Evolutionary conservation across 495 filamentous ascomycete species (phyloP), one percentile per base, ranked within the genome.

Genomic region (Lasiosphaeriaceae sp.): DNA sequence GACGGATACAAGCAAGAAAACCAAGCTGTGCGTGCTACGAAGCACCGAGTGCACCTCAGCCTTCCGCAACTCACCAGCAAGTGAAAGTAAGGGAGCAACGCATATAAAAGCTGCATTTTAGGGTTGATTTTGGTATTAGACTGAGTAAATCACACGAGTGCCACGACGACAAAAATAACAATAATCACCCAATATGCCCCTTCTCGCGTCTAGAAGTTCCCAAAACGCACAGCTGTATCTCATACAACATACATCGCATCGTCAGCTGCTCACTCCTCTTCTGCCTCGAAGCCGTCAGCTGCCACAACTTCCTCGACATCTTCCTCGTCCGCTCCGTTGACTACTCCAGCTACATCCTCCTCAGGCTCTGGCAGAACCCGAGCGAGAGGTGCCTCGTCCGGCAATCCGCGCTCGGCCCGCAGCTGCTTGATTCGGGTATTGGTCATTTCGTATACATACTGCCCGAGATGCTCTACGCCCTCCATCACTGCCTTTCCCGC

Each of bases 381-480:
- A 17, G 39, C 14, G 12, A 43, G 12, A 12, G 65, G 50, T 12
- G 57, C 64, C 9, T 47, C 54, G 39, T 59, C 73, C 0, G 59
- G 55, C 39, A 78, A 56, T 11, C 72, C 72, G 46, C 73, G 63
- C 58, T 79, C 74, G 31, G 66, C 74, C 39, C 72, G 67, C 48
- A 82, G 52, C 65, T 80, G 74, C 66, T 76, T 69, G 7, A 96
- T 73, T 70, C 89, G 94, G 20, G 92, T 89, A 62, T 86, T 79
- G 12, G 92, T 93, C 90, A 98, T 97, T 74, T 98, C 90, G 73
- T 85, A 96, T 21, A 98, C 94, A 74, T 96, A 97, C 74, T 96
- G 89, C 5, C 94, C 95, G 35, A 98, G 73, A 78, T 98, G 94
- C 74, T 97, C 94, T 8, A 97, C 84, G 29, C 89, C 83, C 64